These are phyloP conservation scores for Leptographium lundbergii DNA, from an alignment of 2,329 filamentous ascomycete species.

Conservation along the genomic window DNA sequence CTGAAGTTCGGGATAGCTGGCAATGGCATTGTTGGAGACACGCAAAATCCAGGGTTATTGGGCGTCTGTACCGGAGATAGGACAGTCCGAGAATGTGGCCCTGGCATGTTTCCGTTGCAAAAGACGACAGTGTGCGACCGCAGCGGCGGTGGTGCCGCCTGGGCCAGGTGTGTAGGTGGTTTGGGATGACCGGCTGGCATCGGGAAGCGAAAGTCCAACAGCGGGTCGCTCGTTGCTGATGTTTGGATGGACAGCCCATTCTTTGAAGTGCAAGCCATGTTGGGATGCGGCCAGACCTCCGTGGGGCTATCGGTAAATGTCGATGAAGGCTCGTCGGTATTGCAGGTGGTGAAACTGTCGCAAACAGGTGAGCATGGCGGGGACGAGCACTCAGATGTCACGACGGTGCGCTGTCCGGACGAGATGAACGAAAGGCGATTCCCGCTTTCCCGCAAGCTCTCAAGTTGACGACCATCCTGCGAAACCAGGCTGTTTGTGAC, in stretches of 20 bases:
- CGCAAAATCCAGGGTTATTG: not conserved
- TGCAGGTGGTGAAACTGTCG: conserved; percentile 33
- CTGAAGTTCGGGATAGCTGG: conserved; percentile 38
- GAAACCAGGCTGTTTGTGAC: conserved; percentile 44
- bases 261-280: conserved; percentile 36
- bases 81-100: not conserved
- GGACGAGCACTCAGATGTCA: conserved; percentile 47
- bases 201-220: conserved; percentile 24
- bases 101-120: not conserved
- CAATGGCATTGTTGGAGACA: not conserved
- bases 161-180: conserved; percentile 6
- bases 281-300: conserved; percentile 34
- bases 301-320: conserved; percentile 8
- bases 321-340: conserved; percentile 17
- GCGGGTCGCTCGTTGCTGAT: conserved; percentile 20
- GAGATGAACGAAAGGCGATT: conserved; percentile 48
- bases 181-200: not conserved
- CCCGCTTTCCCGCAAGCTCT: conserved; percentile 41
- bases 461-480: conserved; percentile 45
- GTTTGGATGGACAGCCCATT: conserved; percentile 40
- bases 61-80: not conserved
- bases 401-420: conserved; percentile 45
- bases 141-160: conserved; percentile 3
- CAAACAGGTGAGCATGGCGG: conserved; percentile 42
- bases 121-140: not conserved